Base-by-base conservation (phyloP, 2,329 filamentous ascomycete species). In the Fusarium caatingaense region DNA sequence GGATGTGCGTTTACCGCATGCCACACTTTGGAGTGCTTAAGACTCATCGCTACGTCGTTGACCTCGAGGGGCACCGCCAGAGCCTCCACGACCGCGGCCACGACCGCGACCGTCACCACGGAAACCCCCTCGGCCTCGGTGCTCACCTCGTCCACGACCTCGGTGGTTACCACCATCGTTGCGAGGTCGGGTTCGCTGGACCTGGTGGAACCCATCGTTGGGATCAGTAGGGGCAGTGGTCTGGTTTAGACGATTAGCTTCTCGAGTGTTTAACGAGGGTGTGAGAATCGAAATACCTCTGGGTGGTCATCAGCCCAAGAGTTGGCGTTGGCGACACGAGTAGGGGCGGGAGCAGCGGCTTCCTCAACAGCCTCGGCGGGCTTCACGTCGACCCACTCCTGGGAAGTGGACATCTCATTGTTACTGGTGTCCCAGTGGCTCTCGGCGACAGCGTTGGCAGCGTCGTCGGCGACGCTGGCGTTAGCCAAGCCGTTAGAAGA, bases 301-400 rank as follows among this genome's bases (percentile, higher is more conserved):
- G 91, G 88, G 73, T 92, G 88, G 65, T 96, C 92, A 75, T 97
- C 93, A 27, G 93, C 93, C 93, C 93, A 97, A 74, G 90, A 93
- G 76, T 91, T 89, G 30, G 85, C 84, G 74, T 86, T 85, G 57
- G 81, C 77, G 41, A 82, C 79, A 11, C 83, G 82, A 9, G 88
- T 89, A 48, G 89, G 87, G n/a, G 87, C 89, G 27, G 63, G 60
- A 55, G 66, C 55, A 40, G 88, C 88, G 48, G 85, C 88, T 66
- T 96, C 92, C 84, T 97, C 93, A 54, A 88, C 82, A 48, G 90
- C 87, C 76, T 94, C 88, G 60, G 91, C 89, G 54, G 93, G 89
- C 78, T 93, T 89, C 7, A 85, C 80, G 57, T 84, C 80, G 64
- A 97, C 91, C 88, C 93, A 96, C 71, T 94, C 92, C 77, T 88